These are phyloP conservation scores for Metarhizium sp. DNA, from an alignment of 2,329 filamentous ascomycete genomes.

Conservation along the genomic window DNA sequence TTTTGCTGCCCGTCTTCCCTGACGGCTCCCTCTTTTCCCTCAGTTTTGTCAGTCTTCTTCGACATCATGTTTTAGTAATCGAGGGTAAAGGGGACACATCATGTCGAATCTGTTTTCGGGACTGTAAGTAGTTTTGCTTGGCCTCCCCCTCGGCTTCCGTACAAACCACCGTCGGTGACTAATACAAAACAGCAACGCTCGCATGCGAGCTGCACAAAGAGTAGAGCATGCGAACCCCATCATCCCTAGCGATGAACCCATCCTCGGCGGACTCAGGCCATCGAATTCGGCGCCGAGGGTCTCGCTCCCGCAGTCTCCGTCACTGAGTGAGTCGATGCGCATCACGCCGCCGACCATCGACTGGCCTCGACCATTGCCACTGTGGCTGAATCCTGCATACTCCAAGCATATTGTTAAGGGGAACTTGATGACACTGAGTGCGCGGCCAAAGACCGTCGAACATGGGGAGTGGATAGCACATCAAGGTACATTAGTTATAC, in stretches of 20 bases:
- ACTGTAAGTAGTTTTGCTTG: not conserved
- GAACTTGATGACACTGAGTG: conserved; percentile 93
- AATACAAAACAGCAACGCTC: conserved; percentile 1
- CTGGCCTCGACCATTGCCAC: conserved; percentile 52
- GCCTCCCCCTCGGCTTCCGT: not conserved
- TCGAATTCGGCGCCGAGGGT: conserved; percentile 2
- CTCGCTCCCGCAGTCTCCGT: not conserved
- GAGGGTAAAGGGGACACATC: not conserved
- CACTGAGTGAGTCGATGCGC: not conserved
- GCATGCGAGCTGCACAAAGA: not conserved
- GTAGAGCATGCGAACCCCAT: not conserved
- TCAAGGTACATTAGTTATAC: conserved; percentile 59
- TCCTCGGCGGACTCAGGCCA: not conserved
- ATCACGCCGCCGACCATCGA: not conserved
- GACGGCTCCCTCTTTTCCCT: not conserved
- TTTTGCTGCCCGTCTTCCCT: not conserved
- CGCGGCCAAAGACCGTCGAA: conserved; percentile 89
- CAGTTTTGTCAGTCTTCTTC: not conserved
- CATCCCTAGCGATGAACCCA: not conserved
- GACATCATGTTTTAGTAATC: not conserved
- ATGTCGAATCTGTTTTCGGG: conserved; percentile 2
- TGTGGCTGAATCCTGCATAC: conserved; percentile 67
- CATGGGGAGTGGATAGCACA: conserved; percentile 93
- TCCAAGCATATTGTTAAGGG: conserved; percentile 88
- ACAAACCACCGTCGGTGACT: not conserved